These are phyloP conservation scores for Handroanthus guayacan DNA, from an alignment of 257 asterid species.

Conservation along the genomic window DNA sequence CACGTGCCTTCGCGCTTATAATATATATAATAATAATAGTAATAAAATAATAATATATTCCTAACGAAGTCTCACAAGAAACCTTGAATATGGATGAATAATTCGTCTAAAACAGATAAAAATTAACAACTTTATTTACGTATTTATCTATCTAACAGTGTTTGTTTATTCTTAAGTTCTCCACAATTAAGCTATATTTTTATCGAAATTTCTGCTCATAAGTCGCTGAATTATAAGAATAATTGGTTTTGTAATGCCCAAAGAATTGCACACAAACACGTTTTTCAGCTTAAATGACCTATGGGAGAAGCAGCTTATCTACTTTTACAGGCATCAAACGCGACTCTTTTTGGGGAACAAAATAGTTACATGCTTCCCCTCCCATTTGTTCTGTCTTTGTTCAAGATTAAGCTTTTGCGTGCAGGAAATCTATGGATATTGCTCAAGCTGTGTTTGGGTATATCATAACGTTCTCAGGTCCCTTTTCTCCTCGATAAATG, in stretches of 20 bases:
- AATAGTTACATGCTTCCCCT: conserved; percentile 48
- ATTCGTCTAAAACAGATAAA: conserved; percentile 22
- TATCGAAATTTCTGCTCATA: not conserved
- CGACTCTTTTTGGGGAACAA: conserved; percentile 64
- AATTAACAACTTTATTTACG: conserved; percentile 16
- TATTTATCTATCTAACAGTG: conserved; percentile 24
- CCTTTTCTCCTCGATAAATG: too few species aligned
- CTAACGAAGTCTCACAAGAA: conserved; percentile 33
- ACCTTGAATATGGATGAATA: conserved; percentile 30
- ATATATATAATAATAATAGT: too few species aligned
- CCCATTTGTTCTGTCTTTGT: conserved; percentile 31
- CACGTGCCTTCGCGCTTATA: too few species aligned
- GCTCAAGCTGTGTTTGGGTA: conserved; percentile 11
- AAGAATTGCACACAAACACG: conserved; percentile 29
- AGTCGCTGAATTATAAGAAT: conserved; percentile 22
- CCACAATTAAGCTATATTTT: too few species aligned
- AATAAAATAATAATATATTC: too few species aligned
- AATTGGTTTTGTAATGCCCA: conserved; percentile 32
- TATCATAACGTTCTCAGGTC: not conserved
- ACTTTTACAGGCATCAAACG: conserved; percentile 48
- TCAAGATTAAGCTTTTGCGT: conserved; percentile 29
- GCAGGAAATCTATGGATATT: conserved; percentile 21
- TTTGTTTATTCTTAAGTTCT: not conserved
- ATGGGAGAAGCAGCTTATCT: conserved; percentile 24
- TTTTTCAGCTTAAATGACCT: conserved; percentile 14